Conservation (phyloP, 129 eudicot species). For the Saposhnikovia divaricata region DNA sequence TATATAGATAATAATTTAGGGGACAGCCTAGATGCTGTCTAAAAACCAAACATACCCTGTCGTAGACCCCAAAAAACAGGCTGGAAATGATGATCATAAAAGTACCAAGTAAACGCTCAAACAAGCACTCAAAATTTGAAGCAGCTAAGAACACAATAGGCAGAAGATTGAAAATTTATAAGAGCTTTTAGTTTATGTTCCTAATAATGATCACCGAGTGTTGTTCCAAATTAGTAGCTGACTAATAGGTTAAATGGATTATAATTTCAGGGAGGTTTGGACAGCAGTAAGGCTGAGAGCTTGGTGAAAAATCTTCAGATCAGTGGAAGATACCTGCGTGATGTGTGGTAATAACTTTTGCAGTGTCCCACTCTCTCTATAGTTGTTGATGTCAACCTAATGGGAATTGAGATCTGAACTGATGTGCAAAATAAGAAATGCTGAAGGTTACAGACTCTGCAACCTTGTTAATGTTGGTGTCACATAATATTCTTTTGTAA, state of each 20-base stretch:
- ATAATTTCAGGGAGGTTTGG: slow-evolving; percentile 21
- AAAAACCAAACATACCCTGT: background rate
- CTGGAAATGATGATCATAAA: background rate
- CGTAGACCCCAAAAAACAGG: background rate
- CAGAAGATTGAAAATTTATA: background rate
- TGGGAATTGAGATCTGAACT: background rate
- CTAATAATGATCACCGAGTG: background rate
- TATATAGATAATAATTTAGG: background rate
- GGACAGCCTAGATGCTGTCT: background rate
- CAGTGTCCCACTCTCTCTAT: background rate
- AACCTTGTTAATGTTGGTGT: background rate
- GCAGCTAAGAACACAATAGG: background rate
- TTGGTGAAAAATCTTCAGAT: slow-evolving; percentile 75
- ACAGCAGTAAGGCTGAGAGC: slow-evolving; percentile 56
- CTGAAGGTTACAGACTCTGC: background rate
- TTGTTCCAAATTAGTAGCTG: background rate
- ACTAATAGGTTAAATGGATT: background rate
- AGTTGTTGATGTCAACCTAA: background rate
- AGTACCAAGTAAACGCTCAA: background rate
- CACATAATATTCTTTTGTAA: slow-evolving; percentile 1
- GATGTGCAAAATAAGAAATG: background rate
- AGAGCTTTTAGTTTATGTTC: background rate
- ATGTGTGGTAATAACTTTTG: slow-evolving; percentile 46
- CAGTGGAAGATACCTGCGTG: slow-evolving; percentile 76
- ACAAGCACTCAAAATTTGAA: background rate